Evolutionary conservation across 495 filamentous ascomycete species (phyloP), one percentile per base, ranked within the genome.

Genomic region (Stereocaulon alpinum): DNA sequence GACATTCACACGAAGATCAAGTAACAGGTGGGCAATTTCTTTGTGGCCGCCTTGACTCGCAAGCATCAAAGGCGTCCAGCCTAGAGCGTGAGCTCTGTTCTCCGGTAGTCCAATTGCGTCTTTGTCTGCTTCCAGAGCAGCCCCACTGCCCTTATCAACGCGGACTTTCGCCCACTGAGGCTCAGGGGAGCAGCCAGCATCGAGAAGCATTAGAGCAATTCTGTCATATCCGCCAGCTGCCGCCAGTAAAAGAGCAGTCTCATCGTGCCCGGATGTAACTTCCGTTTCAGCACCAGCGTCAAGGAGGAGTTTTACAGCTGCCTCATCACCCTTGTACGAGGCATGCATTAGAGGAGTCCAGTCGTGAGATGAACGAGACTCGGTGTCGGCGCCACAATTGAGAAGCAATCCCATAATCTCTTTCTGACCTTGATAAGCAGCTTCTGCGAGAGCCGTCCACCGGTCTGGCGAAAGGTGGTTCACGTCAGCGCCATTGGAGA

Each of bases 1-100:
- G 18, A 9, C n/a, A 32, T 30, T 50, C 0, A 50, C 15, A 7
- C 18, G 2, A n/a, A 6, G 27, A 17, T 50, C 47, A 50, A 50
- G 47, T 30, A 50, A 50, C 3, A 50, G 27, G 1, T 9, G 27
- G 0, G 37, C 40, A 1, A 45, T 45, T 47, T 45, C 40, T 40
- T 27, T 14, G 11, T 45, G 17, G 22, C 55, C 55, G 3, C 55
- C 55, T 43, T 56, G 55, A 43, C 40, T 56, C 6, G 55, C 40
- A 45, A 32, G 41, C 55, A 45, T 56, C 20, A 56, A 45, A 12
- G 55, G 55, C 55, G 40, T 56, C 40, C 24, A 56, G 2, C 55
- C 55, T 45, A 7, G 55, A 42, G 22, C 22, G 11, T 56, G 55
- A 6, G 41, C 7, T 24, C 15, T 56, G 29, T 45, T n/a, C 27